Conservation (phyloP, 768 basidiomycete genomes). For the Termitomyces sp. region DNA sequence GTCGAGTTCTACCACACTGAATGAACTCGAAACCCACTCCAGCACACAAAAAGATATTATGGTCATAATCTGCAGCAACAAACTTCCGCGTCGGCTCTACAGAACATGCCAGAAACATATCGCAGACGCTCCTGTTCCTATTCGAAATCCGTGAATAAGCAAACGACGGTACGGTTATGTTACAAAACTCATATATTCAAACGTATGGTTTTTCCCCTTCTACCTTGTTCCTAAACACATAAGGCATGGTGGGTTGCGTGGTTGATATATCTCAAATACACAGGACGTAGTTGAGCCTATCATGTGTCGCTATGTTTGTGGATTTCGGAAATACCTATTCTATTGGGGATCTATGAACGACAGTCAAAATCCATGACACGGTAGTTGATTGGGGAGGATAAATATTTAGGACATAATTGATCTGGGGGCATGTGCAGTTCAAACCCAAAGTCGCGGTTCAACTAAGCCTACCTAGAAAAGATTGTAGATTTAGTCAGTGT, state of each 20-base stretch:
- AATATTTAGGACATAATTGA: conserved; percentile 75
- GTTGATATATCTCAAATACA: conserved; percentile 80
- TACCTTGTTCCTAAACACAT: neutral
- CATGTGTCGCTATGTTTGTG: neutral
- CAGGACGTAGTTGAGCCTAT: conserved; percentile 80
- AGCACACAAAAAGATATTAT: too few species aligned
- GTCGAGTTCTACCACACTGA: conserved; percentile 58
- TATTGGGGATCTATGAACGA: conserved; percentile 51
- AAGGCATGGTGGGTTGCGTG: conserved; percentile 18
- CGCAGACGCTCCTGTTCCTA: conserved; percentile 83
- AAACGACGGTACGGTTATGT: too few species aligned
- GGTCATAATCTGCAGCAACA: conserved; percentile 60
- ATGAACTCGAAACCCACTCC: neutral
- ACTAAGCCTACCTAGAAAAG: conserved; percentile 58
- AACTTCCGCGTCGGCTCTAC: conserved; percentile 52
- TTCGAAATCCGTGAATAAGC: conserved; percentile 19
- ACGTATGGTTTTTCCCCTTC: neutral
- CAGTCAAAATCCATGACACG: neutral
- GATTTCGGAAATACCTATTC: conserved; percentile 47
- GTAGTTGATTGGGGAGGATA: neutral
- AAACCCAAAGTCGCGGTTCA: conserved; percentile 69
- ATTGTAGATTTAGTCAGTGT: neutral
- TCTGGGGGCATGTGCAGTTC: conserved; percentile 56
- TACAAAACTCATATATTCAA: conserved; percentile 62
- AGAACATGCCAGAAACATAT: conserved; percentile 71